Evolutionary conservation across 495 filamentous ascomycete species (phyloP).

Genomic region (Penicillium mononematosum): DNA sequence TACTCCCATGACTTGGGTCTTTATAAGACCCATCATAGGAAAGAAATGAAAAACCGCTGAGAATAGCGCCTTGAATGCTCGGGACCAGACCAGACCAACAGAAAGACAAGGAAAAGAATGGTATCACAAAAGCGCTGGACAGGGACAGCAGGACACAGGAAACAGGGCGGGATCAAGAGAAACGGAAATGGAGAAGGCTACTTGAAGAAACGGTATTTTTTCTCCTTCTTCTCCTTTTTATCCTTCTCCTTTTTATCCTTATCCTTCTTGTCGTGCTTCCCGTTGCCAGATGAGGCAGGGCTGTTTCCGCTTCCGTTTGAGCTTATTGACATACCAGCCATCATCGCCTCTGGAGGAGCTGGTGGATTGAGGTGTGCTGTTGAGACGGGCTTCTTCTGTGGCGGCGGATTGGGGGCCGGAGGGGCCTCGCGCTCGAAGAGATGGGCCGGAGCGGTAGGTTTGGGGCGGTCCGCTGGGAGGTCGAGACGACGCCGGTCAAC

Average conservation of each 20-base stretch:
- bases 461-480: conserved; percentile 77
- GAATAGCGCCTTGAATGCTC: conserved; percentile 21
- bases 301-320: conserved; percentile 40
- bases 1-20: not conserved
- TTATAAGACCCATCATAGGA: not conserved
- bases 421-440: conserved; percentile 76
- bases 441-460: conserved; percentile 77
- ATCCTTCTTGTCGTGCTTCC: conserved; percentile 36
- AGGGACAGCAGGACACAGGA: conserved; percentile 15
- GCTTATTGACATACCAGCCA: conserved; percentile 59
- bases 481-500: conserved; percentile 70
- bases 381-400: conserved; percentile 34
- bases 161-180: conserved; percentile 1
- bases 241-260: conserved; percentile 49
- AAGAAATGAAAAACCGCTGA: conserved; percentile 10
- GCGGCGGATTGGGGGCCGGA: conserved; percentile 38
- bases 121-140: conserved; percentile 43
- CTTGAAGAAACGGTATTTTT: conserved; percentile 76
- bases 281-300: conserved; percentile 25
- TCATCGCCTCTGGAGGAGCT: conserved; percentile 54
- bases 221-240: conserved; percentile 67
- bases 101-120: conserved; percentile 27
- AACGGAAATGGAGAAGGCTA: conserved; percentile 25
- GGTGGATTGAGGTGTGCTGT: conserved; percentile 31
- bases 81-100: conserved; percentile 16